Percentiles rank a stretch among this genome's conserved stretches.
Conservation (phyloP, 352 stramenopile species). For the Phytopythium montanum region DNA sequence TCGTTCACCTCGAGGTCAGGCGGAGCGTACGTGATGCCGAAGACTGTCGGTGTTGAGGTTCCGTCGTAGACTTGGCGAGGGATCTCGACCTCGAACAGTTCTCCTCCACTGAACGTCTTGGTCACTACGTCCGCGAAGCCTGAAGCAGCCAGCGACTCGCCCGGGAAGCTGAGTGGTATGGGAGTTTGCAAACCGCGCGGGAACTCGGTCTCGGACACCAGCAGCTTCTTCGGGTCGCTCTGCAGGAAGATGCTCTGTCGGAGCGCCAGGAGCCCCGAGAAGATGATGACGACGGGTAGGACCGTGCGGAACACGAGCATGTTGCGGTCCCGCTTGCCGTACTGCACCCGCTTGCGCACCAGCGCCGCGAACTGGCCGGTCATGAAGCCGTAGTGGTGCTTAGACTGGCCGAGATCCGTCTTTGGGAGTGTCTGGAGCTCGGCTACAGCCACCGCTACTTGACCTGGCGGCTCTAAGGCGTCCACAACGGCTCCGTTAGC, state of each 20-base stretch:
- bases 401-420: background rate
- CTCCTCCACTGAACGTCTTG: conserved; percentile 21
- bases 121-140: conserved; percentile 22
- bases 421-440: background rate
- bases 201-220: conserved; percentile 32
- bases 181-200: conserved; percentile 24
- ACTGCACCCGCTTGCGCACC: conserved; percentile 49
- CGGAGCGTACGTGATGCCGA: conserved; percentile 43
- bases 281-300: conserved; percentile 64
- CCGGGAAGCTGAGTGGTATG: conserved; percentile 44
- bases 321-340: conserved; percentile 51
- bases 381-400: background rate
- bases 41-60: conserved; percentile 33
- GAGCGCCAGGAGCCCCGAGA: conserved; percentile 56
- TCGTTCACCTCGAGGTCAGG: conserved; percentile 39
- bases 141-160: conserved; percentile 2
- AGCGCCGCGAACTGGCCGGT: conserved; percentile 49
- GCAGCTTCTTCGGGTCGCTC: conserved; percentile 45
- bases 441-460: background rate
- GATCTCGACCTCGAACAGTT: conserved; percentile 25
- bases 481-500: background rate
- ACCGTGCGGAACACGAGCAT: conserved; percentile 76
- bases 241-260: conserved; percentile 42
- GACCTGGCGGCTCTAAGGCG: background rate
- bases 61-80: conserved; percentile 34